These are phyloP conservation scores for Naumovozyma dairenensis DNA, from an alignment of 805 yeast species.

Conservation along the genomic window DNA sequence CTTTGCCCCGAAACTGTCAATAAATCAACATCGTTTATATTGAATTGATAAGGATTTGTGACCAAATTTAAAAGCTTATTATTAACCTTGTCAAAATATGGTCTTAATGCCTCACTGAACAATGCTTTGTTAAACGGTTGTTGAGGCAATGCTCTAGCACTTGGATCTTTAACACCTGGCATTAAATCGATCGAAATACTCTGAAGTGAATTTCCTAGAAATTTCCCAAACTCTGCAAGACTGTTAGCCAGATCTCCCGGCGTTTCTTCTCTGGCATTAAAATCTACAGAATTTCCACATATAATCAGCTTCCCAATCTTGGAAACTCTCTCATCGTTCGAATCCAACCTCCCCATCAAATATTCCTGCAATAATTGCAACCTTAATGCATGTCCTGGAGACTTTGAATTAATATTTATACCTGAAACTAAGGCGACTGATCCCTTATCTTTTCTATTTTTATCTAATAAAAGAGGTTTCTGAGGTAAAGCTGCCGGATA, in stretches of 20 bases:
- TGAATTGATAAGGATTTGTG: constrained; percentile 72
- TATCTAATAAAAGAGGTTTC: constrained; percentile 18
- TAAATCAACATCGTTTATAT: constrained; percentile 44
- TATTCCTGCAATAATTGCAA: constrained; percentile 57
- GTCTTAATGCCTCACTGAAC: constrained; percentile 37
- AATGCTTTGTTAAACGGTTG: constrained; percentile 78
- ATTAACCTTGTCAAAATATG: constrained; percentile 31
- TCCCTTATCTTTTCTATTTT: constrained; percentile 9
- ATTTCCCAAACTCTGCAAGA: constrained; percentile 46
- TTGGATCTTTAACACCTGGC: constrained; percentile 84
- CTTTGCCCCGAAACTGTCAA: constrained; percentile 83
- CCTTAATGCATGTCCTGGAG: constrained; percentile 33
- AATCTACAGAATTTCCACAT: constrained; percentile 60
- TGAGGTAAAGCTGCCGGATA: constrained; percentile 63
- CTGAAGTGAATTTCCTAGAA: constrained; percentile 44
- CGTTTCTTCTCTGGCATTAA: constrained; percentile 31
- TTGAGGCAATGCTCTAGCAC: constrained; percentile 79
- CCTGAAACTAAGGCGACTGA: constrained; percentile 75
- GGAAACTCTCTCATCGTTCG: constrained; percentile 25
- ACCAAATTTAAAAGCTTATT: constrained; percentile 33
- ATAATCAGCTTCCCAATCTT: constrained; percentile 45
- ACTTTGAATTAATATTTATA: constrained; percentile 41
- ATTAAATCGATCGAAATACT: constrained; percentile 63
- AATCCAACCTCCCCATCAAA: constrained; percentile 59
- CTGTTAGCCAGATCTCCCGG: constrained; percentile 47